Evolutionary conservation across 2,329 filamentous ascomycete species (phyloP).

Genomic region (Ascocoryne sarcoides): DNA sequence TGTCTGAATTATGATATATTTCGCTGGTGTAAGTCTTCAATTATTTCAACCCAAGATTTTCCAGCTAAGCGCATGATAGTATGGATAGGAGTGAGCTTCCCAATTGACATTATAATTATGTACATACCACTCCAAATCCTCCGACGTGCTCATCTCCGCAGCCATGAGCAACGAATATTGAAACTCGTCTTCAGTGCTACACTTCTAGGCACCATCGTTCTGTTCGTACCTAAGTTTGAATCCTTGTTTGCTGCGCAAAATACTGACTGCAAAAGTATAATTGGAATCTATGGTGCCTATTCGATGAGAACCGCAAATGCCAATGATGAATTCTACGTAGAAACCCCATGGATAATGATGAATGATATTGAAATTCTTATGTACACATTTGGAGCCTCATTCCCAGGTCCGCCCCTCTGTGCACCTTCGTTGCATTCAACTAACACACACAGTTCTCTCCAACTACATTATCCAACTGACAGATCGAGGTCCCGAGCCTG

Average conservation of each 20-base stretch:
- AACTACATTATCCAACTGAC: conserved; percentile 8
- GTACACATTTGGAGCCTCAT: conserved; percentile 25
- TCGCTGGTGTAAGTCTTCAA: conserved; percentile 20
- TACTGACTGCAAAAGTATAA: conserved; percentile 10
- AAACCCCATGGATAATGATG: conserved; percentile 24
- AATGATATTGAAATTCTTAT: conserved; percentile 26
- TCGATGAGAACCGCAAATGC: conserved; percentile 10
- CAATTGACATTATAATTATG: conserved; percentile 23
- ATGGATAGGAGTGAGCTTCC: conserved; percentile 24
- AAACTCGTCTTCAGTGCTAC: conserved; percentile 25
- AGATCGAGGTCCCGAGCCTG: conserved; percentile 2
- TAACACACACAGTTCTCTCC: conserved; percentile 7
- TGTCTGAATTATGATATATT: conserved; percentile 26
- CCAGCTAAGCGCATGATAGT: conserved; percentile 11
- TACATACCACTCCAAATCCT: conserved; percentile 22
- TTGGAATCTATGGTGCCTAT: conserved; percentile 20
- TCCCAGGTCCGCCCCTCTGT: conserved; percentile 17
- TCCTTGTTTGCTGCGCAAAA: too few species aligned
- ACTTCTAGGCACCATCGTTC: conserved; percentile 24
- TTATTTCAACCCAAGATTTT: not conserved
- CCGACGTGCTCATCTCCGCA: conserved; percentile 16
- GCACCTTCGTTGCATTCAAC: not conserved
- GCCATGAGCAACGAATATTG: conserved; percentile 20
- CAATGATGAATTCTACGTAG: conserved; percentile 19
- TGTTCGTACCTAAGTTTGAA: too few species aligned